Evolutionary conservation across 1,139 yeast species (phyloP).

Genomic region (Yamadazyma oceani): DNA sequence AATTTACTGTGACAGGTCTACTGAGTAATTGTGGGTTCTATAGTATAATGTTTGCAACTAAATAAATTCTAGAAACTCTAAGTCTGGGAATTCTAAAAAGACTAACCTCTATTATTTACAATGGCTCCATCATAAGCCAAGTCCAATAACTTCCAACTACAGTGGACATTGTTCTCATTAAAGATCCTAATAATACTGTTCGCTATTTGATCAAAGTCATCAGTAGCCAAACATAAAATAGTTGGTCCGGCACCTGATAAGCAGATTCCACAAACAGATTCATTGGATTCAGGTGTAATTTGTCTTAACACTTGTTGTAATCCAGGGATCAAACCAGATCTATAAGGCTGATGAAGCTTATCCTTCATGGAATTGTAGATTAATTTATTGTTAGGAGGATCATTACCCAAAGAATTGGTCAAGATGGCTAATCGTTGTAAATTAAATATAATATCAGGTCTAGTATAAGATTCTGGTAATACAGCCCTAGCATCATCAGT

Average conservation of each 20-base stretch:
- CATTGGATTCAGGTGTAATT: slow-evolving; percentile 78
- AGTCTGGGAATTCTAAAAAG: not conserved
- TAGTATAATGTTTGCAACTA: too few relatives aligned
- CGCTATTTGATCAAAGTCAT: slow-evolving; percentile 83
- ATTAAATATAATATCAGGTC: slow-evolving; percentile 84
- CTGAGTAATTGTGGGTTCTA: too few relatives aligned
- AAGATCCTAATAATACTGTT: slow-evolving; percentile 69
- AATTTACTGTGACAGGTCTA: too few relatives aligned
- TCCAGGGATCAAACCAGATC: slow-evolving; percentile 90
- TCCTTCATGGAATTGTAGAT: slow-evolving; percentile 97
- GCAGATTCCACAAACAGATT: slow-evolving; percentile 90
- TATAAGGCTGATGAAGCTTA: slow-evolving; percentile 92
- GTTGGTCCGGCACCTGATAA: slow-evolving; percentile 98
- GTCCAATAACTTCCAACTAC: slow-evolving; percentile 81
- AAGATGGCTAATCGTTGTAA: slow-evolving; percentile 52
- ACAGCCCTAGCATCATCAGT: slow-evolving; percentile 91
- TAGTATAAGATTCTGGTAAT: slow-evolving; percentile 76
- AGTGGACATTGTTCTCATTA: slow-evolving; percentile 61
- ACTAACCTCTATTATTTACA: slow-evolving; percentile 16
- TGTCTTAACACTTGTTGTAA: slow-evolving; percentile 75
- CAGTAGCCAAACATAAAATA: slow-evolving; percentile 88
- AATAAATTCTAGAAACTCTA: too few relatives aligned
- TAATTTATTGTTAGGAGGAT: slow-evolving; percentile 77
- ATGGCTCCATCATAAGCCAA: slow-evolving; percentile 87
- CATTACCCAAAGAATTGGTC: slow-evolving; percentile 76